A percentile compares a stretch with the other conserved stretches of the same genome.
Conservation (phyloP, 2,329 filamentous ascomycete genomes). For the Pestalotiopsis sp. region DNA sequence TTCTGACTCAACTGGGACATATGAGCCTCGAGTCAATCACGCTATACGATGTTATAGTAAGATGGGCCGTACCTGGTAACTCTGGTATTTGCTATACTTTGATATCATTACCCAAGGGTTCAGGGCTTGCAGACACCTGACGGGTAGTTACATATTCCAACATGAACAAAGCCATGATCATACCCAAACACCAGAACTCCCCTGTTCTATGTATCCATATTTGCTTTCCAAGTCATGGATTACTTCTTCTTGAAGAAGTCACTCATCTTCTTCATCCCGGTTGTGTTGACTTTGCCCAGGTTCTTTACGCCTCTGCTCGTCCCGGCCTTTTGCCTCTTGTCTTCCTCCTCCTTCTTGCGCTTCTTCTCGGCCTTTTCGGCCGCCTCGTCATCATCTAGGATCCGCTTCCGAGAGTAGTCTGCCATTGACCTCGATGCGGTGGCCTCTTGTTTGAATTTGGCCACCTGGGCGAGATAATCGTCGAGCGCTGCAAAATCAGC, state of each 20-base stretch:
- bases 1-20: background rate
- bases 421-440: slow-evolving; percentile 66
- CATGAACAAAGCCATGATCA: slow-evolving; percentile 11
- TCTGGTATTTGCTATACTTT: background rate
- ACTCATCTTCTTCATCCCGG: slow-evolving; percentile 96
- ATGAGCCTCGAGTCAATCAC: background rate
- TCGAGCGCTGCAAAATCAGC: slow-evolving; percentile 74
- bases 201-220: background rate
- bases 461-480: slow-evolving; percentile 67
- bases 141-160: background rate
- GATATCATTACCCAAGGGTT: background rate
- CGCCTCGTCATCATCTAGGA: slow-evolving; percentile 67
- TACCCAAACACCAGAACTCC: slow-evolving; percentile 13
- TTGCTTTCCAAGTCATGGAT: background rate
- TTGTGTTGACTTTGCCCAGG: slow-evolving; percentile 86
- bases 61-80: background rate
- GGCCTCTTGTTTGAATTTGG: slow-evolving; percentile 71
- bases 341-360: slow-evolving; percentile 84
- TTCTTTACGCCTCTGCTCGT: slow-evolving; percentile 78
- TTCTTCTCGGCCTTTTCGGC: slow-evolving; percentile 76
- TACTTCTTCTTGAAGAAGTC: slow-evolving; percentile 82
- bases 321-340: slow-evolving; percentile 76
- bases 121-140: background rate
- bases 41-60: background rate
- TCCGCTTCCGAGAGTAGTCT: slow-evolving; percentile 73